Evolutionary conservation across 164 flowering plant genomes (phyloP), one percentile per base, ranked within the genome.

Genomic region (Tetrastigma voinierianum): DNA sequence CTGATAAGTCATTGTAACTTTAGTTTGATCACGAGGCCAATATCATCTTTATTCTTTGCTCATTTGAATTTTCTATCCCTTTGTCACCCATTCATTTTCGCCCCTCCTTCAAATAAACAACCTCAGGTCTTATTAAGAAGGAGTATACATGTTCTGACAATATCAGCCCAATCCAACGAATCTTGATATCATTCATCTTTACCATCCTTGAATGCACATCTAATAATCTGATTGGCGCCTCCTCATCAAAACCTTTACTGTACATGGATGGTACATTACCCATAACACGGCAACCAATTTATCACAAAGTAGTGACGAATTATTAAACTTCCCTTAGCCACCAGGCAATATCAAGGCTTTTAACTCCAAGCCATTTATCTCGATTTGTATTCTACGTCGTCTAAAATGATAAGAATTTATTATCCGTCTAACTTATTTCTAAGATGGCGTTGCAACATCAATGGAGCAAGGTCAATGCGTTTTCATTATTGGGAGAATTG

Each of bases 121-220:
- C 62, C 18, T 40, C 16, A 3, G 21, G 40, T 21, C 18, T 59
- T 2, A 59, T n/a, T 9, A 59, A 47, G 62, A 43, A 59, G 47
- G 3, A 46, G 47, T 24, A 51, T 48, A n/a, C n/a, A n/a, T n/a
- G 62, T 81, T 16, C 14, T 47, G 14, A 47, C 51, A 47, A 47
- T 47, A 10, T 47, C 51, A 47, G 10, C 51, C 14, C 51, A 47
- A 10, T 47, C 14, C 14, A 2, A 47, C 10, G 2, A 47, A 10
- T 12, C 14, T 47, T 47, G 51, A 9, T 16, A 10, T 47, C 11
- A 2, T 47, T 47, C 10, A 47, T 10, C 1, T n/a, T n/a, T n/a
- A n/a, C n/a, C n/a, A n/a, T n/a, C n/a, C n/a, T n/a, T n/a, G n/a
- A n/a, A n/a, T n/a, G 51, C 51, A 12, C 51, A 47, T 47, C 14